Conservation (phyloP, 306 rosid genomes). For the Mucuna pruriens region DNA sequence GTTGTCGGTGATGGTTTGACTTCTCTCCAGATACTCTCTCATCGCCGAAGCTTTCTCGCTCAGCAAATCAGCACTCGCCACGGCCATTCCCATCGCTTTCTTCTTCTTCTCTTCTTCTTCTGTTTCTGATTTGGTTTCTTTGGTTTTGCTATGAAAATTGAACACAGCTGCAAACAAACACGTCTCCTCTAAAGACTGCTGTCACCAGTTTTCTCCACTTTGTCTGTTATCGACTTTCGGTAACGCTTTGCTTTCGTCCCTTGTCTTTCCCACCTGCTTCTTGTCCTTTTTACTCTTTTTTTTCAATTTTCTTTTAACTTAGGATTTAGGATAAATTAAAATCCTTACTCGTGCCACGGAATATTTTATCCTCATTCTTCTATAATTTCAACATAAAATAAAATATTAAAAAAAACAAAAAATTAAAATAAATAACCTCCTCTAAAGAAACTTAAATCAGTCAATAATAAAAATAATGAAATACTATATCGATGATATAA, state of each 20-base stretch:
- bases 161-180: background rate
- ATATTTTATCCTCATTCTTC: too few relatives aligned
- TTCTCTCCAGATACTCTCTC: slow-evolving; percentile 74
- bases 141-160: too few relatives aligned
- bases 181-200: background rate
- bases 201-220: background rate
- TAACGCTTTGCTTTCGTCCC: background rate
- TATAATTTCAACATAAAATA: too few relatives aligned
- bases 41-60: slow-evolving; percentile 63
- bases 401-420: too few relatives aligned
- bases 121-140: background rate
- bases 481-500: too few relatives aligned
- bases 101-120: background rate
- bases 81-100: slow-evolving; percentile 53
- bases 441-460: too few relatives aligned
- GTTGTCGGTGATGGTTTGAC: slow-evolving; percentile 74
- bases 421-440: too few relatives aligned
- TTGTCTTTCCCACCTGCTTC: background rate
- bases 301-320: background rate
- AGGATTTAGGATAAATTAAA: background rate
- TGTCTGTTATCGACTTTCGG: slow-evolving; percentile 1
- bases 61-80: slow-evolving; percentile 55
- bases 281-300: too few relatives aligned
- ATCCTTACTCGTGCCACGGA: background rate
- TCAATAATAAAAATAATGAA: too few relatives aligned